A percentile compares a stretch with the other conserved stretches of the same genome.
These are phyloP conservation scores for Boletellus deceptivus DNA, from an alignment of 1,284 basidiomycete genomes.

Conservation along the genomic window DNA sequence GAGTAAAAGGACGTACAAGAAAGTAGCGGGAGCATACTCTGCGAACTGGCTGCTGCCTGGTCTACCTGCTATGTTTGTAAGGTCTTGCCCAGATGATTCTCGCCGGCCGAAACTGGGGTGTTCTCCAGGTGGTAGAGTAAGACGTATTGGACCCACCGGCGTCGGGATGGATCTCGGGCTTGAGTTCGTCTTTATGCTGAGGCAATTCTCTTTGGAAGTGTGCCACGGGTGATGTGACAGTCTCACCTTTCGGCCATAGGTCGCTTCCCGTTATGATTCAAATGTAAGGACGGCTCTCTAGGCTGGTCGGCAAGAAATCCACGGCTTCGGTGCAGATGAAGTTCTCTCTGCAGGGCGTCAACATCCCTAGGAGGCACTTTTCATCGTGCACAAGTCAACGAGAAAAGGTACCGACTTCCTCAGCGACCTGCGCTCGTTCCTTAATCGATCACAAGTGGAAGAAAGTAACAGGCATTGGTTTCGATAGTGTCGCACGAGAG, in stretches of 20 bases:
- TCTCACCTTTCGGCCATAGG: slow-evolving; percentile 50
- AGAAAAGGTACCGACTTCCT: slow-evolving; percentile 46
- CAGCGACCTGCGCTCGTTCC: slow-evolving; percentile 46
- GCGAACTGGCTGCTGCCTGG: slow-evolving; percentile 49
- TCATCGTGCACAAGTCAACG: slow-evolving; percentile 1
- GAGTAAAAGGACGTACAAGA: slow-evolving; percentile 13
- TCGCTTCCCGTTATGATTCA: slow-evolving; percentile 66
- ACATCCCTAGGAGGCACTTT: slow-evolving; percentile 40
- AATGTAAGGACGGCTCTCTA: slow-evolving; percentile 35
- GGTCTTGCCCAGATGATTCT: slow-evolving; percentile 23
- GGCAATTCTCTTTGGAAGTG: slow-evolving; percentile 13
- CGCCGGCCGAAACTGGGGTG: slow-evolving; percentile 44
- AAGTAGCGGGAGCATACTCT: slow-evolving; percentile 38
- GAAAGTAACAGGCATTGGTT: slow-evolving; percentile 37
- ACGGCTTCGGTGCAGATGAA: slow-evolving; percentile 42
- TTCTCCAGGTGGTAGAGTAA: slow-evolving; percentile 58
- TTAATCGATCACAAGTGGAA: slow-evolving; percentile 33
- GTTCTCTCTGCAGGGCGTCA: slow-evolving; percentile 51
- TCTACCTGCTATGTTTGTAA: slow-evolving; percentile 27
- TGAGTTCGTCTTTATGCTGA: slow-evolving; percentile 43
- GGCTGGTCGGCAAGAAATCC: slow-evolving; percentile 20
- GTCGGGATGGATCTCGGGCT: slow-evolving; percentile 54
- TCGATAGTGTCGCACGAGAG: slow-evolving; percentile 61
- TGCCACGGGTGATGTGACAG: slow-evolving; percentile 5
- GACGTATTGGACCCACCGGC: slow-evolving; percentile 52